Evolutionary conservation across 1,284 basidiomycete genomes (phyloP).

Genomic region (Cutaneotrichosporon dermatis): DNA sequence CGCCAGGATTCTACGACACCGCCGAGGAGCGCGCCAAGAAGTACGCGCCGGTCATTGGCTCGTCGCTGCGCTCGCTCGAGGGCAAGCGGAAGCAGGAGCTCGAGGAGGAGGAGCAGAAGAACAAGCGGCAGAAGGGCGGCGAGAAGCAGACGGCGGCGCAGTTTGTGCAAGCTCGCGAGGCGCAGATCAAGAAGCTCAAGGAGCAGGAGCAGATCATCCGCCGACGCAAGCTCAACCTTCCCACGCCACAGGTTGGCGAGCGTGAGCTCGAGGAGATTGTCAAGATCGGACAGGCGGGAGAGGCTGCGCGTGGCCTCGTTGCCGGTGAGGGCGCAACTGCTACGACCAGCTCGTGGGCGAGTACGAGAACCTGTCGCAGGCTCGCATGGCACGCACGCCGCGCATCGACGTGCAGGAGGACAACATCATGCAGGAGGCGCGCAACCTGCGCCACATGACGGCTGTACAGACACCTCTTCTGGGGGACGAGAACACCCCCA

Average conservation of each 20-base stretch:
- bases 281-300: slow-evolving; percentile 91
- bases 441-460: slow-evolving; percentile 89
- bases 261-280: slow-evolving; percentile 95
- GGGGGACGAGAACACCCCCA: slow-evolving; percentile 91
- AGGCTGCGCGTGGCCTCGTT: slow-evolving; percentile 80
- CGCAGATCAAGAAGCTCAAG: slow-evolving; percentile 93
- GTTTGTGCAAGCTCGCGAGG: slow-evolving; percentile 88
- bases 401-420: slow-evolving; percentile 78
- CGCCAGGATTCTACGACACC: slow-evolving; percentile 95
- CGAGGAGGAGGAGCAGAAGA: slow-evolving; percentile 83
- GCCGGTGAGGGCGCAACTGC: slow-evolving; percentile 54
- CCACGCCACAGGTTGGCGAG: slow-evolving; percentile 92
- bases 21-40: slow-evolving; percentile 88
- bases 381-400: slow-evolving; percentile 86
- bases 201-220: slow-evolving; percentile 94
- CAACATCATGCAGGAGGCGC: slow-evolving; percentile 87
- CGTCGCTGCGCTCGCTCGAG: slow-evolving; percentile 79
- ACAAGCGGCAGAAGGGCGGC: slow-evolving; percentile 63
- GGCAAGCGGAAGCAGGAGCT: slow-evolving; percentile 72
- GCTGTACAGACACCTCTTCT: slow-evolving; percentile 88
- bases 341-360: slow-evolving; percentile 80
- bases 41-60: slow-evolving; percentile 82
- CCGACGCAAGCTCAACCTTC: slow-evolving; percentile 77
- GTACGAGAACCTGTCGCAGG: slow-evolving; percentile 82
- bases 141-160: slow-evolving; percentile 59